These are phyloP conservation scores for Nicotiana undulata DNA, from an alignment of 257 asterid species.

Conservation along the genomic window DNA sequence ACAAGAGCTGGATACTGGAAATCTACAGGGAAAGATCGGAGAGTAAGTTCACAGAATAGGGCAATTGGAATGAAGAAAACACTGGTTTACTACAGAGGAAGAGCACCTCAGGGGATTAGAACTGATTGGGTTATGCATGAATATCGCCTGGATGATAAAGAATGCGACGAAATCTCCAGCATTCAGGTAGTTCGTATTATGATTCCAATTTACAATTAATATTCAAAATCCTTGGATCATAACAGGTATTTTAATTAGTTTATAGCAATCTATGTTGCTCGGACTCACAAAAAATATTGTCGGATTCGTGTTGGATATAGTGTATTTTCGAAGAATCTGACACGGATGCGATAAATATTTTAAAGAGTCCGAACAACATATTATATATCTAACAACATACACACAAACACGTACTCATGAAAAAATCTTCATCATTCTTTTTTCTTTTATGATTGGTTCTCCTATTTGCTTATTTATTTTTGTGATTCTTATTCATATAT, in stretches of 20 bases:
- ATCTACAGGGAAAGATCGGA: constrained; percentile 85
- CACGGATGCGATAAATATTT: too few relatives aligned
- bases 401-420: background rate
- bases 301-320: too few relatives aligned
- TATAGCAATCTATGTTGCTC: background rate
- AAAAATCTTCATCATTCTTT: background rate
- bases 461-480: too few relatives aligned
- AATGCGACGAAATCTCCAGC: constrained; percentile 51
- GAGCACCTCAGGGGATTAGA: constrained; percentile 93
- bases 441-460: too few relatives aligned
- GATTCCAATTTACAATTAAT: background rate
- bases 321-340: too few relatives aligned
- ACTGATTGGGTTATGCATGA: constrained; percentile 99
- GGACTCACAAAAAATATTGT: too few relatives aligned
- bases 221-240: background rate
- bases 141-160: constrained; percentile 78
- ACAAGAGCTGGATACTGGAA: constrained; percentile 96
- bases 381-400: background rate
- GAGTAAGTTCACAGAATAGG: constrained; percentile 63
- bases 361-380: too few relatives aligned
- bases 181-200: constrained; percentile 67
- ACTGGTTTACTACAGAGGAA: constrained; percentile 71
- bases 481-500: background rate
- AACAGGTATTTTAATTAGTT: background rate
- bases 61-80: constrained; percentile 95